Percentiles rank a stretch among this genome's conserved stretches.
Evolutionary conservation across 805 yeast species (phyloP).

Genomic region (Isabelozyma pseudorhagii): DNA sequence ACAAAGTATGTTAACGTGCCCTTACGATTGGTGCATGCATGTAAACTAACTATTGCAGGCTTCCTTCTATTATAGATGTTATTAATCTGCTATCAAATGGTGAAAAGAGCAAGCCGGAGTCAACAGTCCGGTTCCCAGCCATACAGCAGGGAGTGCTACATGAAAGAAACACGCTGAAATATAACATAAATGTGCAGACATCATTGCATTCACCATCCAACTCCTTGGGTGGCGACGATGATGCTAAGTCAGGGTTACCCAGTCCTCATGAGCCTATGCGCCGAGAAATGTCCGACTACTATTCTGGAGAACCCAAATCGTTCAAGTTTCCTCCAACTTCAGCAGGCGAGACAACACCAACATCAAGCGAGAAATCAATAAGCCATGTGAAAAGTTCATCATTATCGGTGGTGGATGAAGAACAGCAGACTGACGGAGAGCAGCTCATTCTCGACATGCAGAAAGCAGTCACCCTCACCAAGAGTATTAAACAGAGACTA

Average conservation of each 20-base stretch:
- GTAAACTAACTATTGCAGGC: neutral
- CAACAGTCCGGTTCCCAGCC: neutral
- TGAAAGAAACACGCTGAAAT: neutral
- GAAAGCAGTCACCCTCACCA: neutral
- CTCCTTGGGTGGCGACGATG: neutral
- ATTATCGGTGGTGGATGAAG: neutral
- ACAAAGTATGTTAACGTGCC: neutral
- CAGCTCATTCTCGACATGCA: neutral
- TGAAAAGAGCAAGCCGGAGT: neutral
- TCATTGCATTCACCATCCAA: neutral
- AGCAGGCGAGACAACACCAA: neutral
- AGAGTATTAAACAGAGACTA: neutral
- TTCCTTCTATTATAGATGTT: neutral
- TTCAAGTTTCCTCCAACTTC: neutral
- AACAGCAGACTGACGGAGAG: neutral
- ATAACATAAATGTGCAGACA: conserved; percentile 4
- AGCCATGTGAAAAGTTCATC: neutral
- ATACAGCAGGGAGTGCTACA: neutral
- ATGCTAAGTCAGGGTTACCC: neutral
- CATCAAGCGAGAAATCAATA: neutral
- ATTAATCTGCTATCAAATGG: neutral
- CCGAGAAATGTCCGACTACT: neutral
- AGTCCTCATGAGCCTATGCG: neutral
- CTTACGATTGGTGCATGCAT: neutral
- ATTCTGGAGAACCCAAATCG: neutral